A percentile compares a stretch with the other conserved stretches of the same genome.
Evolutionary conservation across 192 early-diverging fungal species (phyloP).

Genomic region (Glomus cerebriforme): DNA sequence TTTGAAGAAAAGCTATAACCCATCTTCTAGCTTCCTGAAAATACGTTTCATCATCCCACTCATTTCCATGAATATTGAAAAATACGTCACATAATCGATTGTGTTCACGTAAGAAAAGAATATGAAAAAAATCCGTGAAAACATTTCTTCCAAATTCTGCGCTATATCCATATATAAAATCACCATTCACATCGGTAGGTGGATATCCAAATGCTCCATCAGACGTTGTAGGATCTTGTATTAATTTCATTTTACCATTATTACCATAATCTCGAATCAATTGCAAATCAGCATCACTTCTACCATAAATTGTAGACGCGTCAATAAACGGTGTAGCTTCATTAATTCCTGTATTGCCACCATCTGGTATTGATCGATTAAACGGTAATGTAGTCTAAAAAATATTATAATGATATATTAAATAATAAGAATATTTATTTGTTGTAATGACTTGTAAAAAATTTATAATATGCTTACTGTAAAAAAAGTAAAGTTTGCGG

Average conservation of each 20-base stretch:
- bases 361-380: background rate
- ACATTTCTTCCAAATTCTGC: background rate
- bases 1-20: slow-evolving; percentile 13
- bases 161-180: background rate
- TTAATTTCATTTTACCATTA: background rate
- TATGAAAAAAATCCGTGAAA: slow-evolving; percentile 2
- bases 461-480: background rate
- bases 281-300: background rate
- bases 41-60: slow-evolving; percentile 3
- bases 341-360: background rate
- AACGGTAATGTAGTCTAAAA: background rate
- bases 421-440: background rate
- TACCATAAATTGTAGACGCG: background rate
- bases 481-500: background rate
- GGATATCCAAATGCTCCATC: slow-evolving; percentile 7
- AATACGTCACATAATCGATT: slow-evolving; percentile 16
- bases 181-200: background rate
- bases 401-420: background rate
- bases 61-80: background rate
- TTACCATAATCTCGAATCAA: background rate
- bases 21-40: slow-evolving; percentile 27
- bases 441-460: background rate
- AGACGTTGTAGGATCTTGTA: background rate
- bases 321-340: slow-evolving; percentile 10
- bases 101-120: slow-evolving; percentile 6